Evolutionary conservation across 345 rosid species (phyloP), one percentile per base, ranked within the genome.

Genomic region (Gossypium ekmanianum): DNA sequence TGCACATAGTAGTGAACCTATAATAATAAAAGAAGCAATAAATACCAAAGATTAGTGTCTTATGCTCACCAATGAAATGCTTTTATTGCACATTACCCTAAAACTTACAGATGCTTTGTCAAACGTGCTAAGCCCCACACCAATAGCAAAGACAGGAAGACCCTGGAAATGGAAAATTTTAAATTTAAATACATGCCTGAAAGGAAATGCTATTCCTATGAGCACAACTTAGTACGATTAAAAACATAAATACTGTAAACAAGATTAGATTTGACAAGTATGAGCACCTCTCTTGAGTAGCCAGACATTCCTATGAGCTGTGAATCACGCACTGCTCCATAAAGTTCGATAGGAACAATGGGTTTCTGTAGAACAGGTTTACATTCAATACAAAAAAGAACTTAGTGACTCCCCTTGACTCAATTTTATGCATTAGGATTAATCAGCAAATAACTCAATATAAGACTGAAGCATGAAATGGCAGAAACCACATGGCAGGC

Each of bases 271-370:
- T 17, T 29, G 34, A 51, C 13, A 66, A 58, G 7, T 41, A 71
- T 48, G 34, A 74, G 77, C 77, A 95, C 99, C 94, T 95, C 98
- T 89, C 82, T 89, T 56, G 98, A 88, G 87, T 88, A 93, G 48
- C 99, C 99, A 4, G 99, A 87, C 93, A 95, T 78, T 80, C 99
- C 99, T 73, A 93, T 86, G 61, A 93, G 94, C 57, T 93, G 97
- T 56, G 98, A 91, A 82, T 95, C 96, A 12, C 98, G 91, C 41
- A 95, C 85, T 44, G 82, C 84, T 80, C 88, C 85, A 78, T 91
- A 93, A 55, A 91, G 69, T 70, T 91, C 90, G n/a, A 81, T 56
- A 74, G 98, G 98, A 71, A 90, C 79, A 45, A 95, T 93, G 44
- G 99, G 97, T 85, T 86, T 95, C 99, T 95, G 90, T 34, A 13